Conservation (phyloP, 2,329 filamentous ascomycete genomes). For the Alternaria alternata region DNA sequence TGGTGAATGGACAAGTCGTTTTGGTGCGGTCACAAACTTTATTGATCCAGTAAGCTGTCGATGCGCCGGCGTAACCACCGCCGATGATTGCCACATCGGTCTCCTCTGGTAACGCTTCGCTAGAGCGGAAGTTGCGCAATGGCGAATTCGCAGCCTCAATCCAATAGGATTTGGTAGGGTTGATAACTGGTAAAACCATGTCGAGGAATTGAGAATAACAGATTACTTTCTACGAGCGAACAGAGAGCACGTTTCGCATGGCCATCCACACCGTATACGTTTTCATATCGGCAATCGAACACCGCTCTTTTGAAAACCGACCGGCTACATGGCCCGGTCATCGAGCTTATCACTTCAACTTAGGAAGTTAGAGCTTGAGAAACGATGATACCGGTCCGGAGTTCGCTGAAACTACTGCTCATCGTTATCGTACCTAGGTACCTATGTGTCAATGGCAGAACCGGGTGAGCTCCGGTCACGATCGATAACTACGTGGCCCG, state of each 20-base stretch:
- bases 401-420: neutral
- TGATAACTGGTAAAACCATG: slow-evolving; percentile 16
- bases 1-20: neutral
- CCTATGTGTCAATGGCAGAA: slow-evolving; percentile 4
- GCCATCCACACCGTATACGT: neutral
- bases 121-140: slow-evolving; percentile 17
- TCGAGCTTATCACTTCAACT: neutral
- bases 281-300: neutral
- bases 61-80: slow-evolving; percentile 20
- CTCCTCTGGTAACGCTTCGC: slow-evolving; percentile 12
- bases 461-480: slow-evolving; percentile 4
- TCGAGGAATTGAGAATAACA: neutral
- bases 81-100: slow-evolving; percentile 26
- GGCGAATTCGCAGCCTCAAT: slow-evolving; percentile 21
- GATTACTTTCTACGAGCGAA: neutral
- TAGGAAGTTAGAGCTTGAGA: neutral
- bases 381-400: slow-evolving; percentile 3
- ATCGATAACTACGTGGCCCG: neutral
- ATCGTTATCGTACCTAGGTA: slow-evolving; percentile 4
- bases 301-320: neutral
- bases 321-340: neutral
- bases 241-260: neutral
- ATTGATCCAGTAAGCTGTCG: slow-evolving; percentile 24
- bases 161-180: slow-evolving; percentile 23
- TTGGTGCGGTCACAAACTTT: slow-evolving; percentile 13